Evolutionary conservation across 2,329 filamentous ascomycete genomes (phyloP).

Genomic region (Trichoderma sp.): DNA sequence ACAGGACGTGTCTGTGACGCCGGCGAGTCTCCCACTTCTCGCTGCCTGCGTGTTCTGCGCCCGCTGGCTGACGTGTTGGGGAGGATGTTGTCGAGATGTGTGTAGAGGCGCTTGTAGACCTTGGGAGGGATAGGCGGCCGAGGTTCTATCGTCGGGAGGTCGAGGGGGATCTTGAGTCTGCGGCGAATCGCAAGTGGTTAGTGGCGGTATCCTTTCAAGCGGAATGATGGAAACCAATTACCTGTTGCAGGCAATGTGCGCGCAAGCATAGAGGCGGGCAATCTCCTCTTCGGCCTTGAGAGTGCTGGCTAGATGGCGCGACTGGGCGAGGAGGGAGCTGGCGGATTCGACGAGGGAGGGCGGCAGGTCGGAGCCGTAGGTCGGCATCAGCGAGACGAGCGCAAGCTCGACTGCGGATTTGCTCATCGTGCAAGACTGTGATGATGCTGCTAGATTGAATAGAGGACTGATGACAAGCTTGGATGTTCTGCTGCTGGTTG

Average conservation of each 20-base stretch:
- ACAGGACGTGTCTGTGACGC: conserved; percentile 39
- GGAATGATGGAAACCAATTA: conserved; percentile 39
- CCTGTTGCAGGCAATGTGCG: conserved; percentile 88
- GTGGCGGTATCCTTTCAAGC: not conserved
- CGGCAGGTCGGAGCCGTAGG: conserved; percentile 67
- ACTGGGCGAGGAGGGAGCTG: conserved; percentile 75
- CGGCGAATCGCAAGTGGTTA: not conserved
- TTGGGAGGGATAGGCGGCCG: conserved; percentile 77
- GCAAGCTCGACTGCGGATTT: conserved; percentile 69
- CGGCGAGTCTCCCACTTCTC: conserved; percentile 33
- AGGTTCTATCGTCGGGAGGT: conserved; percentile 75
- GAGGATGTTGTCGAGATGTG: conserved; percentile 75
- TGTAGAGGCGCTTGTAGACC: conserved; percentile 82
- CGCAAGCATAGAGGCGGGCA: conserved; percentile 80
- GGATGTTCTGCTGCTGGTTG: not conserved
- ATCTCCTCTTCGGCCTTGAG: conserved; percentile 87
- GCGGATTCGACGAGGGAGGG: conserved; percentile 71
- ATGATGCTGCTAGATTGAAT: not conserved
- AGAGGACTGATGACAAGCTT: too few species aligned
- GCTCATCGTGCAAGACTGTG: conserved; percentile 61
- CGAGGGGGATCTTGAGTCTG: conserved; percentile 73
- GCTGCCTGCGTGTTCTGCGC: conserved; percentile 41
- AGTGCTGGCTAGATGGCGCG: conserved; percentile 72
- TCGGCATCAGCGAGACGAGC: conserved; percentile 73
- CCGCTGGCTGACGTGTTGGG: conserved; percentile 45